Percentiles rank a stretch among this genome's conserved stretches.
phyloP scores from a whole-genome alignment of 306 rosid genomes.

The Leucaena leucocephala region DNA sequence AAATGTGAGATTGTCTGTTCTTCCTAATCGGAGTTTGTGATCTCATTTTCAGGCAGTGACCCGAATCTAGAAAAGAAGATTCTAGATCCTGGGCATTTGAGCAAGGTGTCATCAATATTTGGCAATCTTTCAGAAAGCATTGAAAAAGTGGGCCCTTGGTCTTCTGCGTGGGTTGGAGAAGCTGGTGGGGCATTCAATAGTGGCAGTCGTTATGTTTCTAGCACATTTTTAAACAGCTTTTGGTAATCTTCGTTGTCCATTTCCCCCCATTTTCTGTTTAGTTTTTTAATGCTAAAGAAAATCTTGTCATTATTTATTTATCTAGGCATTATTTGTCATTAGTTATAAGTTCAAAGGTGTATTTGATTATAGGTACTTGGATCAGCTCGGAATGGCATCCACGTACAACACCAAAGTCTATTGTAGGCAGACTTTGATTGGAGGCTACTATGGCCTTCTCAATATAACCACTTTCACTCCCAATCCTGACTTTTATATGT shows the following conservation, averaged over 20 bases:
- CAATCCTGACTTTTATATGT: constrained; percentile 95
- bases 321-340: constrained; percentile 14
- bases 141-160: constrained; percentile 72
- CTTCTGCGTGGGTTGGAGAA: constrained; percentile 95
- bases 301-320: background rate
- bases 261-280: constrained; percentile 31
- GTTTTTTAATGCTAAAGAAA: constrained; percentile 10
- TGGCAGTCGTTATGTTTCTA: constrained; percentile 77
- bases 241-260: constrained; percentile 64
- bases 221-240: constrained; percentile 83
- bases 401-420: constrained; percentile 74
- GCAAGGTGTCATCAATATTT: constrained; percentile 54
- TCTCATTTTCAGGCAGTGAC: constrained; percentile 62
- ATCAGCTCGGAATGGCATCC: constrained; percentile 95
- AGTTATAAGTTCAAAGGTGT: constrained; percentile 19
- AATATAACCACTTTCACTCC: constrained; percentile 76
- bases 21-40: constrained; percentile 22
- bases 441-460: constrained; percentile 95
- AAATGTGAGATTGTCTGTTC: constrained; percentile 6
- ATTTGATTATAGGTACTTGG: constrained; percentile 75
- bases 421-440: constrained; percentile 90
- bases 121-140: constrained; percentile 58
- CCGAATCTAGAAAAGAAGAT: constrained; percentile 59
- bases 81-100: constrained; percentile 66
- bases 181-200: constrained; percentile 97